phyloP scores from a whole-genome alignment of 768 basidiomycete species.

The Suillus subluteus region DNA sequence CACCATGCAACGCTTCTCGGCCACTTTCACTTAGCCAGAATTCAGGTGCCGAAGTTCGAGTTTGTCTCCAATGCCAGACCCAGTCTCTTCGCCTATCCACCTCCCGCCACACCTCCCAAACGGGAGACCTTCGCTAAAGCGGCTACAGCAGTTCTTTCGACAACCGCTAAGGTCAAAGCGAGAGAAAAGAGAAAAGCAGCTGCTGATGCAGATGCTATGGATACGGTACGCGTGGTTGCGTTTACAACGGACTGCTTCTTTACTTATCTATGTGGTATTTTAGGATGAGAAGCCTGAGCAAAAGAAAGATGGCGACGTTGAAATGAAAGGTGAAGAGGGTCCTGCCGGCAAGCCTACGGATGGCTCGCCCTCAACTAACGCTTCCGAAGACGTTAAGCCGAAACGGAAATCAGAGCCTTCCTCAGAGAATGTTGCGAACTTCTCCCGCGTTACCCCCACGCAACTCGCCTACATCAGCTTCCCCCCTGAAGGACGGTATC shows the following conservation, averaged over 20 bases:
- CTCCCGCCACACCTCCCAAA: conserved; percentile 83
- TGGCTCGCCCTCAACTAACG: conserved; percentile 57
- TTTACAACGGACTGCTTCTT: background rate
- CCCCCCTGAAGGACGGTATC: conserved; percentile 77
- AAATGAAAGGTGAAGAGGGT: conserved; percentile 76
- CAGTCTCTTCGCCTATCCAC: conserved; percentile 91
- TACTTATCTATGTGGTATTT: conserved; percentile 19
- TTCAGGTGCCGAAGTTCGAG: conserved; percentile 92
- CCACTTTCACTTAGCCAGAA: conserved; percentile 8
- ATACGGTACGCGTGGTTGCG: conserved; percentile 57
- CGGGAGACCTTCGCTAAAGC: conserved; percentile 93
- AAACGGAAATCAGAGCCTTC: conserved; percentile 74
- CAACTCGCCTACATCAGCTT: conserved; percentile 88
- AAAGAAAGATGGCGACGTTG: conserved; percentile 66
- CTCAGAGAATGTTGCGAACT: conserved; percentile 79
- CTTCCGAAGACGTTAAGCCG: conserved; percentile 47
- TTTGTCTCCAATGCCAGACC: conserved; percentile 89
- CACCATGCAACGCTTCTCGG: background rate
- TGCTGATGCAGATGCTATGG: conserved; percentile 80
- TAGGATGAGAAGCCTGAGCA: conserved; percentile 59
- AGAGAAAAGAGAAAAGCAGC: conserved; percentile 92
- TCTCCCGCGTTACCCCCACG: conserved; percentile 89
- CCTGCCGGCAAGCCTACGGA: conserved; percentile 51
- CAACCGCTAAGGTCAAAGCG: conserved; percentile 96
- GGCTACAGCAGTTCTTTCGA: conserved; percentile 93